Evolutionary conservation across 495 filamentous ascomycete genomes (phyloP), one percentile per base, ranked within the genome.

Genomic region (Aspergillus conjunctus): DNA sequence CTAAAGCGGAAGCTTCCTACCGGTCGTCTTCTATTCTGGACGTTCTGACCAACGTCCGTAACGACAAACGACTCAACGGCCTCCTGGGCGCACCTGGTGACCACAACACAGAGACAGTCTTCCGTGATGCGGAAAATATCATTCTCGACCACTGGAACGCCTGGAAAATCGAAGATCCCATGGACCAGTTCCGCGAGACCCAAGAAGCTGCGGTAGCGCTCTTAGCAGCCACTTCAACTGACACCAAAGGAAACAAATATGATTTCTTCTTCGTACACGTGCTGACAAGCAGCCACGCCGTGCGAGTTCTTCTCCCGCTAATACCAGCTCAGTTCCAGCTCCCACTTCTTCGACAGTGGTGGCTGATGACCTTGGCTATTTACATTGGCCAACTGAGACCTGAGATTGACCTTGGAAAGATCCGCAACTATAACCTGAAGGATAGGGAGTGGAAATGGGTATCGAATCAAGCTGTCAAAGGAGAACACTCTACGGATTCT

Each of bases 121-220:
- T 96, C 67, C 65, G 78, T n/a, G 74, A 86, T 48, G 83, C 85
- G 54, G 90, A 93, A 70, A 74, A 78, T n/a, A 78, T 82, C 0
- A 73, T 94, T 4, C 72, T 96, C 37, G 86, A 92, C 51, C 89
- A 96, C 76, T 97, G 91, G 91, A 93, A 95, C 62, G 85, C 89
- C 14, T 93, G 91, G 90, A 79, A 80, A 18, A 79, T 93, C 44
- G 77, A 79, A 7, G 68, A 90, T 53, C 86, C 88, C 0, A 74
- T 77, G 33, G 80, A 84, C 53, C 87, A 89, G 65, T 95, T 97
- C 72, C 80, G 86, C 54, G 83, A 91, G 43, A 91, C 86, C 6
- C 91, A 96, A 67, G 81, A 88, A 66, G 84, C 88, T 3, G 91
- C 91, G 3, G 84, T 86, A 0, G 86, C 87, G 0, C 67, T 97